Percentiles rank a stretch among this genome's conserved stretches.
phyloP scores from a whole-genome alignment of 345 rosid species.

The Garcia nutans region DNA sequence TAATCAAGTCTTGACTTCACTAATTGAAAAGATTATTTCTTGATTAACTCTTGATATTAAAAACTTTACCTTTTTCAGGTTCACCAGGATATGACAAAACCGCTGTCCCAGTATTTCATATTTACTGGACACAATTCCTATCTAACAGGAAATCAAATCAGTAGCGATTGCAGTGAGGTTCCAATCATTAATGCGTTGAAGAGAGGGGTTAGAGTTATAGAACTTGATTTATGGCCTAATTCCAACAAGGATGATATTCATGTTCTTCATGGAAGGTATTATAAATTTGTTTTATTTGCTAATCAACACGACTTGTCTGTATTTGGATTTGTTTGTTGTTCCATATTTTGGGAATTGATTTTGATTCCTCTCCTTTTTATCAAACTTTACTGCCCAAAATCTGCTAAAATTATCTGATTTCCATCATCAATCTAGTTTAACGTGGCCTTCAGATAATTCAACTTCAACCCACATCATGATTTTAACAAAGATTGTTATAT shows the following conservation, averaged over 20 bases:
- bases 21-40: too few species aligned
- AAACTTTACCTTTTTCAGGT: constrained; percentile 10
- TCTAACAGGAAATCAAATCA: constrained; percentile 33
- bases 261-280: constrained; percentile 31
- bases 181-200: constrained; percentile 27
- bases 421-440: too few species aligned
- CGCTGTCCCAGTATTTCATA: constrained; percentile 31
- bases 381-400: background rate
- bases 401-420: background rate
- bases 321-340: background rate
- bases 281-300: background rate
- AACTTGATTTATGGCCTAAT: constrained; percentile 34
- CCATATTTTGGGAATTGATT: background rate
- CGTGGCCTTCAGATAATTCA: background rate
- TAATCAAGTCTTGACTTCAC: too few species aligned
- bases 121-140: constrained; percentile 34
- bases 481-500: background rate
- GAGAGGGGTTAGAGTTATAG: constrained; percentile 32
- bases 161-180: constrained; percentile 26
- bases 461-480: background rate
- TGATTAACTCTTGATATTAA: too few species aligned
- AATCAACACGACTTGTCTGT: background rate
- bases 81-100: constrained; percentile 31
- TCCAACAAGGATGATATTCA: constrained; percentile 19
- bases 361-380: background rate